phyloP scores from a whole-genome alignment of 345 rosid species.

The Populus ilicifolia region DNA sequence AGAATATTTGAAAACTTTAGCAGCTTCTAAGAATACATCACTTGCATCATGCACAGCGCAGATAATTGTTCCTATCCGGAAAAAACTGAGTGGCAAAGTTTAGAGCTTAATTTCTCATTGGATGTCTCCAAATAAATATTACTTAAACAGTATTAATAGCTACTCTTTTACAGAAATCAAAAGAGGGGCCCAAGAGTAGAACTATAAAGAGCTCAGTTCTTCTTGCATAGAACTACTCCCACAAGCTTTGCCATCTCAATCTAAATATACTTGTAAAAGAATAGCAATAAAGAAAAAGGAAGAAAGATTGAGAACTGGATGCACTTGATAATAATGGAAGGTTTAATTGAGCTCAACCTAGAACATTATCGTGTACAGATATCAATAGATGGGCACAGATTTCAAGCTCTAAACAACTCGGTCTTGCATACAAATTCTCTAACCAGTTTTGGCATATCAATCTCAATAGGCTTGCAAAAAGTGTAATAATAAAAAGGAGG shows the following conservation, averaged over 20 bases:
- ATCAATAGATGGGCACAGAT: neutral
- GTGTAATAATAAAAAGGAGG: neutral
- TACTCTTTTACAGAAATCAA: neutral
- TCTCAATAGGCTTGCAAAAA: neutral
- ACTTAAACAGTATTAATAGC: neutral
- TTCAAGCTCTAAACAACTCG: neutral
- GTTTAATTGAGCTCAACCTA: neutral
- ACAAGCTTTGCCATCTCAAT: neutral
- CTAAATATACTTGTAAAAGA: neutral
- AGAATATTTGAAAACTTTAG: slow-evolving; percentile 87
- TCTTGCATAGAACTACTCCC: neutral
- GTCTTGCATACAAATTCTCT: neutral
- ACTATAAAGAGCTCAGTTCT: neutral
- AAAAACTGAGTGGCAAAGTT: slow-evolving; percentile 47
- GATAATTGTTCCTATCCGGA: slow-evolving; percentile 72
- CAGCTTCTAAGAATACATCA: slow-evolving; percentile 85
- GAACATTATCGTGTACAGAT: neutral
- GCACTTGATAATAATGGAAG: neutral
- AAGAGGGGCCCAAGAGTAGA: neutral
- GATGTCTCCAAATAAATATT: neutral
- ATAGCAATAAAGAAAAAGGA: neutral
- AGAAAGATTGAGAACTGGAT: neutral
- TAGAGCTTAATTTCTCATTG: neutral
- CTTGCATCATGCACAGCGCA: slow-evolving; percentile 93
- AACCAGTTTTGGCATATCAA: neutral